Evolutionary conservation across 2,329 filamentous ascomycete genomes (phyloP).

Genomic region (Cladophialophora psammophila): DNA sequence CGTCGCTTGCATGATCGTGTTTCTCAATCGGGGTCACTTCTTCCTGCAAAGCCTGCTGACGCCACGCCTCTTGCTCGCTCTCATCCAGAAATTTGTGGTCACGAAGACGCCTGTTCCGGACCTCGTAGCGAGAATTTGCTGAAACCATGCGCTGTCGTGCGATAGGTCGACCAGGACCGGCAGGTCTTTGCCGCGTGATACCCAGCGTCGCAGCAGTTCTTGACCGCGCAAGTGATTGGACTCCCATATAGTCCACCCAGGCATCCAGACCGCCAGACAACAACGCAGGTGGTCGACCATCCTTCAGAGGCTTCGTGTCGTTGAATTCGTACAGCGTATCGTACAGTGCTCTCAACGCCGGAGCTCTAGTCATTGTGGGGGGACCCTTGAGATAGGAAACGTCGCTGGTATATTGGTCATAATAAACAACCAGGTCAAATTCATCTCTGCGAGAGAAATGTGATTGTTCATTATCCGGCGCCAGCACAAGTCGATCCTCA

Average conservation of each 20-base stretch:
- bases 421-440: constrained; percentile 89
- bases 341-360: constrained; percentile 74
- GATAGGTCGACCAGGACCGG: constrained; percentile 53
- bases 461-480: constrained; percentile 67
- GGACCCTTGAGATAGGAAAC: constrained; percentile 62
- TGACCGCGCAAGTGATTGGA: constrained; percentile 66
- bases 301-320: constrained; percentile 73
- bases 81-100: constrained; percentile 76
- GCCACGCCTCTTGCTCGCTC: constrained; percentile 82
- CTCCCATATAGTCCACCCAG: constrained; percentile 84
- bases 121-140: constrained; percentile 59
- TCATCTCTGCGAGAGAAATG: constrained; percentile 76
- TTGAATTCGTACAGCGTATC: constrained; percentile 86
- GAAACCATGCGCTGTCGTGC: constrained; percentile 60
- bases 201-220: constrained; percentile 61
- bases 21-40: constrained; percentile 58
- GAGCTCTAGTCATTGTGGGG: constrained; percentile 54
- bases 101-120: constrained; percentile 64
- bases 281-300: constrained; percentile 73
- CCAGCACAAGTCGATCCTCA: constrained; percentile 58
- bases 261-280: constrained; percentile 83
- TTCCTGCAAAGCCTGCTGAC: constrained; percentile 75
- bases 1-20: constrained; percentile 49
- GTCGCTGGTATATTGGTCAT: constrained; percentile 74
- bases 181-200: constrained; percentile 51